These are phyloP conservation scores for Melanogaster broomeanus DNA, from an alignment of 768 basidiomycete species.

Conservation along the genomic window DNA sequence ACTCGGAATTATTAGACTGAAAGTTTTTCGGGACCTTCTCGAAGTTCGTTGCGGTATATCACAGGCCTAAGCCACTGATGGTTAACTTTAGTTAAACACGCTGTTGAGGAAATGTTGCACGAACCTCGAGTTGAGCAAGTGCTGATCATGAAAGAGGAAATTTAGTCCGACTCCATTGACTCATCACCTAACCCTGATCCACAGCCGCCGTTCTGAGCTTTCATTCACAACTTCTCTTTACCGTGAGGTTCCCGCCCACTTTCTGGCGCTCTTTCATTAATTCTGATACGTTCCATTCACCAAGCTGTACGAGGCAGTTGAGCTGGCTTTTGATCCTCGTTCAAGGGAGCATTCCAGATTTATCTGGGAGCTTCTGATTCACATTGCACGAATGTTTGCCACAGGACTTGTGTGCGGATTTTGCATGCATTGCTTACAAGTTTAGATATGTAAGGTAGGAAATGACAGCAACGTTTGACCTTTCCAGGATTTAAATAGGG, in stretches of 20 bases:
- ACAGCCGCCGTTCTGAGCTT: conserved; percentile 19
- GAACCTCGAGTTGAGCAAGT: conserved; percentile 8
- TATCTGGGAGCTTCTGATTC: conserved; percentile 15
- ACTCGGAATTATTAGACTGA: conserved; percentile 7
- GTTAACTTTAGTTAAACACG: conserved; percentile 4
- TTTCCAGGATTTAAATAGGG: conserved; percentile 20
- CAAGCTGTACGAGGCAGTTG: conserved; percentile 8
- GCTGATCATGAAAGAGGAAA: conserved; percentile 34
- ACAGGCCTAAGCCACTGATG: neutral
- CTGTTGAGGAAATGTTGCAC: conserved; percentile 5
- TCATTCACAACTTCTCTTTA: conserved; percentile 34
- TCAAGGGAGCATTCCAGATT: conserved; percentile 14
- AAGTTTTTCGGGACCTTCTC: conserved; percentile 4
- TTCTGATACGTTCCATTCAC: conserved; percentile 18
- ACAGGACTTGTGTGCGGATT: conserved; percentile 3
- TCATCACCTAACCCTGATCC: conserved; percentile 31
- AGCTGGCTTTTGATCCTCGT: conserved; percentile 13
- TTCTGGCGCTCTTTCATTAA: conserved; percentile 28
- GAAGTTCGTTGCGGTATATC: neutral
- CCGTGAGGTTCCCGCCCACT: conserved; percentile 30
- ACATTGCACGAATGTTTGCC: conserved; percentile 8
- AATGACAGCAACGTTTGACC: conserved; percentile 2
- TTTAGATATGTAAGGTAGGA: conserved; percentile 8
- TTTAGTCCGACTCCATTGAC: conserved; percentile 3
- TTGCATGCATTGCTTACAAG: conserved; percentile 9